Percentiles rank a stretch among this genome's conserved stretches.
These are phyloP conservation scores for Saturnispora bothae DNA, from an alignment of 805 yeast genomes.

Conservation along the genomic window DNA sequence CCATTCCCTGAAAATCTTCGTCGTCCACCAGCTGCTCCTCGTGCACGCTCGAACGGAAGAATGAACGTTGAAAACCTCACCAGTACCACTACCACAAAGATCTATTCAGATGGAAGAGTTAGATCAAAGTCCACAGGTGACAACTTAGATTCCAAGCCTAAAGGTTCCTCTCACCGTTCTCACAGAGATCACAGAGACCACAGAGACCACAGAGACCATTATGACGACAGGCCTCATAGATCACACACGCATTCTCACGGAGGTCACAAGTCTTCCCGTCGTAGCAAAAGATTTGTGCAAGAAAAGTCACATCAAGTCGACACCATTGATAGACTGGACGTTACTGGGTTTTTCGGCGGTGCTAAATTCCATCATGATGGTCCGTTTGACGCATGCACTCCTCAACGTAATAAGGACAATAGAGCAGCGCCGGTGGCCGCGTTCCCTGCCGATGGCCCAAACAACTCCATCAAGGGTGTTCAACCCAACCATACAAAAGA, in stretches of 20 bases:
- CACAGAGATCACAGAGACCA: background rate
- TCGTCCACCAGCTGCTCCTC: constrained; percentile 10
- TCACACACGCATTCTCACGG: constrained; percentile 28
- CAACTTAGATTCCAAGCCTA: constrained; percentile 6
- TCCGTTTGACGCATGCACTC: constrained; percentile 97
- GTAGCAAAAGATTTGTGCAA: constrained; percentile 29
- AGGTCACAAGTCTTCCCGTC: constrained; percentile 19
- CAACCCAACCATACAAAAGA: constrained; percentile 44
- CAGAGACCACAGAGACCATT: background rate
- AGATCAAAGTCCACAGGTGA: constrained; percentile 26
- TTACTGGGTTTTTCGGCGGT: constrained; percentile 86
- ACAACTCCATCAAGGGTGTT: constrained; percentile 67
- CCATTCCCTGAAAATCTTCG: constrained; percentile 18
- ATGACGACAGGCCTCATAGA: constrained; percentile 16
- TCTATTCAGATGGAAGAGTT: constrained; percentile 22
- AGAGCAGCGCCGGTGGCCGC: constrained; percentile 87
- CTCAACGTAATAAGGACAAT: constrained; percentile 74
- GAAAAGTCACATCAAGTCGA: constrained; percentile 68
- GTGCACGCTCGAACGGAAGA: background rate
- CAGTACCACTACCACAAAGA: constrained; percentile 19
- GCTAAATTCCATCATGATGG: constrained; percentile 98
- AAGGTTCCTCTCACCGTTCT: background rate
- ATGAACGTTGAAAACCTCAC: constrained; percentile 16
- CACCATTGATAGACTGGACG: constrained; percentile 91
- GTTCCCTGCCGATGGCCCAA: constrained; percentile 93